Evolutionary conservation across 1,284 basidiomycete species (phyloP).

Genomic region (Naganishia albida): DNA sequence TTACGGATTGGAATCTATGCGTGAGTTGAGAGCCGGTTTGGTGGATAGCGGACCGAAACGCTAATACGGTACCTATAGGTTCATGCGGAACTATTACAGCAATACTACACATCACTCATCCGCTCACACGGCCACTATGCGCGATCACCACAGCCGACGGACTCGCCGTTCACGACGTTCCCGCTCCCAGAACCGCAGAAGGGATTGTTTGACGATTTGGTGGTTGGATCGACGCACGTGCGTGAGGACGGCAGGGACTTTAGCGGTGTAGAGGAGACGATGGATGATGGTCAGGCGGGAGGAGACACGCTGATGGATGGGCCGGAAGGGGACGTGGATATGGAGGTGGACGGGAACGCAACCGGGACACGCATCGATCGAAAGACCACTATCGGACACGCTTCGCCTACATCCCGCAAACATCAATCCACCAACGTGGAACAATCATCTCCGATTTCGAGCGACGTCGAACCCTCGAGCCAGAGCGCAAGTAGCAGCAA

Average conservation of each 20-base stretch:
- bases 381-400: neutral
- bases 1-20: slow-evolving; percentile 88
- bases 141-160: slow-evolving; percentile 44
- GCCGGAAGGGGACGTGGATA: neutral
- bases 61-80: slow-evolving; percentile 41
- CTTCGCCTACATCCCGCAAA: neutral
- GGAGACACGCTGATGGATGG: slow-evolving; percentile 13
- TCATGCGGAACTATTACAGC: slow-evolving; percentile 51
- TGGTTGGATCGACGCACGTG: neutral
- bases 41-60: too few relatives aligned
- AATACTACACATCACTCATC: slow-evolving; percentile 55
- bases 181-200: slow-evolving; percentile 35
- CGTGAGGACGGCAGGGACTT: neutral
- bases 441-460: slow-evolving; percentile 7
- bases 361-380: neutral
- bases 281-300: neutral
- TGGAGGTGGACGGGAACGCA: slow-evolving; percentile 14
- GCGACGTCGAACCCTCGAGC: slow-evolving; percentile 5
- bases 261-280: neutral
- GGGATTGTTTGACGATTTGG: slow-evolving; percentile 10
- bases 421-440: neutral
- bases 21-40: slow-evolving; percentile 60
- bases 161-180: slow-evolving; percentile 47
- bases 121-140: slow-evolving; percentile 50
- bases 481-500: slow-evolving; percentile 2